Evolutionary conservation across 345 rosid genomes (phyloP).

Genomic region (Bruguiera sexangula): DNA sequence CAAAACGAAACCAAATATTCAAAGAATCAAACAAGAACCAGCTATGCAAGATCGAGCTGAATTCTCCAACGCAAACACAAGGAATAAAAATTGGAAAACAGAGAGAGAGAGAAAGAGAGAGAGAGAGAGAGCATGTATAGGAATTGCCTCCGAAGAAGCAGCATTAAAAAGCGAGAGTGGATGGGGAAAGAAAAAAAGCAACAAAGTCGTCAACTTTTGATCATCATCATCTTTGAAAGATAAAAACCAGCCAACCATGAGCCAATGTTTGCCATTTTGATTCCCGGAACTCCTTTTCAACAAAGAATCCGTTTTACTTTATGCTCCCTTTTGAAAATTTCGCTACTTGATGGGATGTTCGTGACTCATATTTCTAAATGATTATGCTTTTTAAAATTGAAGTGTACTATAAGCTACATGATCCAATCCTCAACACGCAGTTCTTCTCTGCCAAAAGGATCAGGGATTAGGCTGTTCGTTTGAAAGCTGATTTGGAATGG

Average conservation of each 20-base stretch:
- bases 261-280: neutral
- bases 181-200: neutral
- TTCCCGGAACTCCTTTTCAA: conserved; percentile 2
- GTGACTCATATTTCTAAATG: conserved; percentile 9
- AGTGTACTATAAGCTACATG: neutral
- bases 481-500: conserved; percentile 25
- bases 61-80: neutral
- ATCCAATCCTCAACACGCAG: no score
- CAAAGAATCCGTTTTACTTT: neutral
- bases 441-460: no score
- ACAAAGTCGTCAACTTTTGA: no score
- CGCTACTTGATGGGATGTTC: conserved; percentile 18
- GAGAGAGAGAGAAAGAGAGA: neutral
- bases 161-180: no score
- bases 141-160: neutral
- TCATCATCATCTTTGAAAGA: neutral
- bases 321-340: conserved; percentile 13
- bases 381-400: neutral
- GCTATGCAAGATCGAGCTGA: neutral
- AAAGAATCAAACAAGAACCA: neutral
- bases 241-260: neutral
- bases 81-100: neutral
- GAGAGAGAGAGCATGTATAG: neutral
- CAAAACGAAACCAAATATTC: neutral
- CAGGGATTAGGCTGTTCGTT: neutral